Evolutionary conservation across 768 basidiomycete genomes (phyloP).

Genomic region (Dioszegia aurantiaca): DNA sequence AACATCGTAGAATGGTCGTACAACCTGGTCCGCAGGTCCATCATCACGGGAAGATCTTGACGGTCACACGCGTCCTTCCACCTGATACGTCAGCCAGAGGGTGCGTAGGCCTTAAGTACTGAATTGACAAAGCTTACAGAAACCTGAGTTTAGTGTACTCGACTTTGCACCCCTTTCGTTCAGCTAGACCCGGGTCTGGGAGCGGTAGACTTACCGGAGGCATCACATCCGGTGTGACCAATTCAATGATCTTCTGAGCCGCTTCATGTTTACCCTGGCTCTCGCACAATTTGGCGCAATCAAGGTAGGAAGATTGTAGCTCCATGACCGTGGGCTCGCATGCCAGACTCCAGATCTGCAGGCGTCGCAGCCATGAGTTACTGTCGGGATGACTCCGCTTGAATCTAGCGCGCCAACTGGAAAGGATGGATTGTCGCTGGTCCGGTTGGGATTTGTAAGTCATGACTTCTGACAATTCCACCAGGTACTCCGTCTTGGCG

Average conservation of each 20-base stretch:
- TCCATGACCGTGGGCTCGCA: slow-evolving; percentile 30
- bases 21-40: slow-evolving; percentile 22
- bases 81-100: slow-evolving; percentile 16
- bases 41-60: slow-evolving; percentile 15
- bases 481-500: slow-evolving; percentile 47
- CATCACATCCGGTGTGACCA: slow-evolving; percentile 24
- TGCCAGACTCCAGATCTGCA: slow-evolving; percentile 46
- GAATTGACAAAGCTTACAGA: slow-evolving; percentile 23
- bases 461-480: slow-evolving; percentile 50
- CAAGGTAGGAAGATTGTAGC: slow-evolving; percentile 44
- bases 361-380: slow-evolving; percentile 46
- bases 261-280: slow-evolving; percentile 37
- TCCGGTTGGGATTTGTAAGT: slow-evolving; percentile 48
- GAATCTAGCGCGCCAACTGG: slow-evolving; percentile 43
- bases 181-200: neutral
- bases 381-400: slow-evolving; percentile 43
- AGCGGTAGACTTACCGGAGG: slow-evolving; percentile 29
- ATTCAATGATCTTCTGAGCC: slow-evolving; percentile 32
- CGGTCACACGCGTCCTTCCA: slow-evolving; percentile 36
- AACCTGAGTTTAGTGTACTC: slow-evolving; percentile 46
- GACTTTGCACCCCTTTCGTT: slow-evolving; percentile 41
- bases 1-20: slow-evolving; percentile 26
- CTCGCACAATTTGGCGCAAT: slow-evolving; percentile 47
- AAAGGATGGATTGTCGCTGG: slow-evolving; percentile 29
- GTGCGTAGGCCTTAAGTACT: too few relatives aligned